phyloP scores from a whole-genome alignment of 2,329 filamentous ascomycete genomes.

The Talaromyces albobiverticillius region DNA sequence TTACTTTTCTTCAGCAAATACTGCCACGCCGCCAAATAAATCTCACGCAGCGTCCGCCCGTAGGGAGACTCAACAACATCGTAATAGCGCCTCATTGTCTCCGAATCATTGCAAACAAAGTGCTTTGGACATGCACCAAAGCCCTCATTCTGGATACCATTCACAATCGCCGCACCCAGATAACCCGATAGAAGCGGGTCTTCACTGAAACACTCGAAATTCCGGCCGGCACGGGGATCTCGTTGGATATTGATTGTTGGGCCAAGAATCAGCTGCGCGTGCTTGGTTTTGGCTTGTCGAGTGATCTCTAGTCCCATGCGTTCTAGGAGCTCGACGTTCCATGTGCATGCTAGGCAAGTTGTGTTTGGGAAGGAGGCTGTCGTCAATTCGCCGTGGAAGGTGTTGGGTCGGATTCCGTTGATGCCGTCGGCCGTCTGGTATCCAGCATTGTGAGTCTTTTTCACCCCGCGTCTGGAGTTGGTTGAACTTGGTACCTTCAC shows the following conservation, averaged over 20 bases:
- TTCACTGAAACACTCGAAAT: constrained; percentile 83
- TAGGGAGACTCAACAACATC: constrained; percentile 28
- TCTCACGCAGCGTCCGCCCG: constrained; percentile 50
- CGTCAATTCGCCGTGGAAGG: constrained; percentile 61
- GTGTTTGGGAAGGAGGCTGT: constrained; percentile 79
- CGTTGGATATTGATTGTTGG: constrained; percentile 80
- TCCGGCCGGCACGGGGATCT: constrained; percentile 74
- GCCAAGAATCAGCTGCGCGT: constrained; percentile 69
- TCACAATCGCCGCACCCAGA: constrained; percentile 68
- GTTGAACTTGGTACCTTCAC: too few species aligned
- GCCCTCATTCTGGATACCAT: constrained; percentile 68
- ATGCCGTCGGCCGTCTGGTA: too few species aligned
- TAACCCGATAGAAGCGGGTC: constrained; percentile 74
- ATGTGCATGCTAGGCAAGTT: constrained; percentile 73
- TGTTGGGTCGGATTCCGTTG: too few species aligned
- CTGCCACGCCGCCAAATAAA: constrained; percentile 63
- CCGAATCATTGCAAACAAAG: constrained; percentile 46
- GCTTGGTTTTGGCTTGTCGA: constrained; percentile 68
- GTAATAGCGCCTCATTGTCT: constrained; percentile 18
- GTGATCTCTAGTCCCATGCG: constrained; percentile 69
- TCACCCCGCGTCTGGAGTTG: too few species aligned
- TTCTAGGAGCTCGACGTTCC: constrained; percentile 68
- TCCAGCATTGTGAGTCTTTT: too few species aligned
- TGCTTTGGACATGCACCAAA: constrained; percentile 72
- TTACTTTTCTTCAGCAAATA: constrained; percentile 56